Conservation (phyloP, 495 filamentous ascomycete genomes). For the Xylaria bambusicola region DNA sequence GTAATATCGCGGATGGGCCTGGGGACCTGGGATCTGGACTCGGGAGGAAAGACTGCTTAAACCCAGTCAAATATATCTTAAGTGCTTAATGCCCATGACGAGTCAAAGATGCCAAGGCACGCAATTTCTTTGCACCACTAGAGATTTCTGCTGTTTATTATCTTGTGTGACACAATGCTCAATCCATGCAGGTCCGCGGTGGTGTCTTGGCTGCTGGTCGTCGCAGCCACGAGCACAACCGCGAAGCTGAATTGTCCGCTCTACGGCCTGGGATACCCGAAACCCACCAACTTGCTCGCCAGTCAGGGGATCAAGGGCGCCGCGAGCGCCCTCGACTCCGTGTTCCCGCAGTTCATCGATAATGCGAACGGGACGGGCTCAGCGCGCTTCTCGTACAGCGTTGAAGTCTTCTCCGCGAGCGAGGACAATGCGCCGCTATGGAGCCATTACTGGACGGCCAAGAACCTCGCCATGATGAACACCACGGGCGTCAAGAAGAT, state of each 20-base stretch:
- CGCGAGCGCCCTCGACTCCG: slow-evolving; percentile 27
- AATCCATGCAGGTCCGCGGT: background rate
- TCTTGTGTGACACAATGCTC: no score
- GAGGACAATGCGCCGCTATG: slow-evolving; percentile 41
- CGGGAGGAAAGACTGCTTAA: no score
- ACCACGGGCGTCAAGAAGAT: slow-evolving; percentile 42
- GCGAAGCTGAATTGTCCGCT: slow-evolving; percentile 48
- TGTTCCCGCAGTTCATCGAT: slow-evolving; percentile 38
- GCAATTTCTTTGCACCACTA: no score
- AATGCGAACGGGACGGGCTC: slow-evolving; percentile 38
- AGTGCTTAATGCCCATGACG: no score
- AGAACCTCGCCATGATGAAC: slow-evolving; percentile 39
- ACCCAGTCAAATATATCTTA: no score
- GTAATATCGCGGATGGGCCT: no score
- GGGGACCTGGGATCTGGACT: no score
- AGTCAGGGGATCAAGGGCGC: slow-evolving; percentile 30
- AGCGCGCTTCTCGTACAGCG: slow-evolving; percentile 47
- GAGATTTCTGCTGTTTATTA: no score
- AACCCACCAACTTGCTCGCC: slow-evolving; percentile 37
- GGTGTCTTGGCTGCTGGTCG: background rate
- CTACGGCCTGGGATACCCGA: slow-evolving; percentile 49
- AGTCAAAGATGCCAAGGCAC: no score
- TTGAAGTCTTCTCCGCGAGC: slow-evolving; percentile 49
- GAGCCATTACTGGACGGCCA: slow-evolving; percentile 51
- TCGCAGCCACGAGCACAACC: background rate